These are phyloP conservation scores for Elsinoe arachidis DNA, from an alignment of 2,329 filamentous ascomycete species.

Conservation along the genomic window DNA sequence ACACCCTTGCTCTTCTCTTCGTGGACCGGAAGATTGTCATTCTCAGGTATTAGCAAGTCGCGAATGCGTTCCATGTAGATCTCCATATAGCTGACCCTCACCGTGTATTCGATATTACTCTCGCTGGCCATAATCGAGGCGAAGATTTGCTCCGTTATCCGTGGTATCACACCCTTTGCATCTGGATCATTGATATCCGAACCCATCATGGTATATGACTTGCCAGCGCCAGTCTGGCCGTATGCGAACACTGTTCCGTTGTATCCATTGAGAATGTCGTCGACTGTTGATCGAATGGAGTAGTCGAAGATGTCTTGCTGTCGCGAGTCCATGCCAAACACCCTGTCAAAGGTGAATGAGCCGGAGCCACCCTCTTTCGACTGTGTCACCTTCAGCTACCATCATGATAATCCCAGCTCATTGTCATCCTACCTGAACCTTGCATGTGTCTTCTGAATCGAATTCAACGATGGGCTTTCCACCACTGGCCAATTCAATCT, in stretches of 20 bases:
- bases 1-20: conserved; percentile 95
- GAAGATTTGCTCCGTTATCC: conserved; percentile 97
- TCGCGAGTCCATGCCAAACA: conserved; percentile 87
- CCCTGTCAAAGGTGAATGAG: conserved; percentile 91
- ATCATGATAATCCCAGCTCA: not conserved
- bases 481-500: conserved; percentile 79
- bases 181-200: conserved; percentile 85
- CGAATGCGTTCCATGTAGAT: conserved; percentile 99
- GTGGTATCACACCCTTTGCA: conserved; percentile 87
- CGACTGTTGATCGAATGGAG: conserved; percentile 89
- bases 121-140: conserved; percentile 87
- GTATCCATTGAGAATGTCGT: conserved; percentile 97
- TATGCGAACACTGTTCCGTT: conserved; percentile 99
- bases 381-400: conserved; percentile 37
- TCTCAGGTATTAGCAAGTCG: conserved; percentile 82
- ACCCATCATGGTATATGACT: conserved; percentile 99
- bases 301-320: conserved; percentile 97
- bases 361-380: conserved; percentile 68
- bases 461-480: conserved; percentile 89
- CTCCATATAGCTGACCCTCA: conserved; percentile 98
- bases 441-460: conserved; percentile 79
- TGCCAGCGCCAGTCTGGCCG: conserved; percentile 94
- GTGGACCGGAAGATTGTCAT: conserved; percentile 95
- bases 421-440: conserved; percentile 57
- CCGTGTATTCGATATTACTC: conserved; percentile 95